These are phyloP conservation scores for Calocera cornea DNA, from an alignment of 768 basidiomycete species.

Conservation along the genomic window DNA sequence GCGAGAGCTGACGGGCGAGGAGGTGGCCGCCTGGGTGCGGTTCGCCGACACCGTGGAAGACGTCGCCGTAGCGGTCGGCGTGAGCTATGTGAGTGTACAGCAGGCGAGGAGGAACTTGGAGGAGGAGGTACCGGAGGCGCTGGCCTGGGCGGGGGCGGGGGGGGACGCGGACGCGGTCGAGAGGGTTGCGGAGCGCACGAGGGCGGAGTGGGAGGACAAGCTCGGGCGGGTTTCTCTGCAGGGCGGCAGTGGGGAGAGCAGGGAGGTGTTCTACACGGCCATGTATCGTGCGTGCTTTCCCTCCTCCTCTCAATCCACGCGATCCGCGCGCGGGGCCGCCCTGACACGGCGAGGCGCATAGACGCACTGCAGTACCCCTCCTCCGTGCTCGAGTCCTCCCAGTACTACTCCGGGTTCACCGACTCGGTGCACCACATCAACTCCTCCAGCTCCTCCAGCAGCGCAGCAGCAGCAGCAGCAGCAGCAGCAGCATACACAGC, in stretches of 20 bases:
- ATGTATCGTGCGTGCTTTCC: constrained; percentile 53
- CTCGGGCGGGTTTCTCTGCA: constrained; percentile 38
- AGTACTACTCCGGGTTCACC: constrained; percentile 69
- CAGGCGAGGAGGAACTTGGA: constrained; percentile 46
- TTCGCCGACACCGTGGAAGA: constrained; percentile 21
- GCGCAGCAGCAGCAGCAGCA: not conserved
- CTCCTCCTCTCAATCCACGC: constrained; percentile 3
- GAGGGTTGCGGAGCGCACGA: constrained; percentile 35
- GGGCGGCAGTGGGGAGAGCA: constrained; percentile 36
- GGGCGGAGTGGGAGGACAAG: constrained; percentile 45
- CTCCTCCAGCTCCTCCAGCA: not conserved
- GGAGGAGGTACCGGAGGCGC: constrained; percentile 32
- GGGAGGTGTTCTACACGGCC: constrained; percentile 41
- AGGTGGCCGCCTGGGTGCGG: constrained; percentile 32
- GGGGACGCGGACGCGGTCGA: constrained; percentile 32
- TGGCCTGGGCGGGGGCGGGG: no score
- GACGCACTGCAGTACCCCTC: constrained; percentile 48
- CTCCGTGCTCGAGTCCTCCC: constrained; percentile 51
- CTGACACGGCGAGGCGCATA: not conserved
- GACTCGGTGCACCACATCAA: constrained; percentile 28
- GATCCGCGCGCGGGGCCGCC: not conserved
- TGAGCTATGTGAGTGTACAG: constrained; percentile 60
- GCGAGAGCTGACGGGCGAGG: constrained; percentile 34
- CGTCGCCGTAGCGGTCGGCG: constrained; percentile 48
- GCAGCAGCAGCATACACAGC: not conserved